Percentiles rank a stretch among this genome's conserved stretches.
Evolutionary conservation across 148 eudicot species (phyloP).

Genomic region (Rhododendron vialii): DNA sequence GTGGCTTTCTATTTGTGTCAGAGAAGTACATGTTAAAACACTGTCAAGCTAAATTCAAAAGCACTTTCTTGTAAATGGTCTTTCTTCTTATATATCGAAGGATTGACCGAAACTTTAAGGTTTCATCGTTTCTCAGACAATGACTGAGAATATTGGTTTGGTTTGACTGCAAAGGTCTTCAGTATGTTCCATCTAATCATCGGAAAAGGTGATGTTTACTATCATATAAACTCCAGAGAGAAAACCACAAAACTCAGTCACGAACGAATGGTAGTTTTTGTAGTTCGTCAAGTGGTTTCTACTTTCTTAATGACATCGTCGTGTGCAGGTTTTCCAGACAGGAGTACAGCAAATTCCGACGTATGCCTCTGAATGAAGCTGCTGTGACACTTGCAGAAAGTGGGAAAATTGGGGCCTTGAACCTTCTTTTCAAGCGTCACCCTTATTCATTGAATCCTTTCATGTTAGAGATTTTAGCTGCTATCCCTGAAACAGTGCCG

Average conservation of each 20-base stretch:
- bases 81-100: neutral
- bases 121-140: neutral
- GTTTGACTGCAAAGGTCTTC: neutral
- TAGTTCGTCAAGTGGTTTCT: constrained; percentile 13
- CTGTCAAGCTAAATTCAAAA: neutral
- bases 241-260: neutral
- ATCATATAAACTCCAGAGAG: neutral
- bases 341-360: constrained; percentile 80
- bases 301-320: constrained; percentile 50
- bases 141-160: neutral
- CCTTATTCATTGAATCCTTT: constrained; percentile 68
- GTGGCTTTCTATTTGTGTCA: neutral
- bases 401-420: constrained; percentile 96
- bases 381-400: constrained; percentile 81
- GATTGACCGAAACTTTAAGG: too few relatives aligned
- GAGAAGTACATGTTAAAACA: neutral
- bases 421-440: constrained; percentile 90
- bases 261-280: neutral
- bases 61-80: neutral
- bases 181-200: neutral
- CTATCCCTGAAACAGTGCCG: constrained; percentile 90
- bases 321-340: constrained; percentile 78
- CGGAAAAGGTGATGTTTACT: neutral
- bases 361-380: constrained; percentile 60
- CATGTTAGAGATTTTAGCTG: constrained; percentile 75